These are phyloP conservation scores for Nymphaea colorata DNA, from an alignment of 164 flowering plant genomes.

Conservation along the genomic window DNA sequence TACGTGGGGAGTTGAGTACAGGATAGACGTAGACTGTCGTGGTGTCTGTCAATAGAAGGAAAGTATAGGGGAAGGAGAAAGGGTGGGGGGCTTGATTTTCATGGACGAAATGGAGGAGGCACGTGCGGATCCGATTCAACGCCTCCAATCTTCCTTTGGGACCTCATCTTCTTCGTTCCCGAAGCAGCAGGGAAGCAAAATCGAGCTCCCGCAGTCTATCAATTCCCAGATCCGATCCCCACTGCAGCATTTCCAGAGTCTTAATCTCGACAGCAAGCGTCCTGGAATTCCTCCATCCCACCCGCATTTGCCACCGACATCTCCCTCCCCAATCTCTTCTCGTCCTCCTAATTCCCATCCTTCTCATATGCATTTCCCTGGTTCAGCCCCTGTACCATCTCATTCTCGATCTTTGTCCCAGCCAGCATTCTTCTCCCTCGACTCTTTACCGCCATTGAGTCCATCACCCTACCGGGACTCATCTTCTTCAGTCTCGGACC, in stretches of 20 bases:
- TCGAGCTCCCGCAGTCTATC: conserved; percentile 49
- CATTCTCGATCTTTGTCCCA: conserved; percentile 90
- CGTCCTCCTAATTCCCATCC: conserved; percentile 65
- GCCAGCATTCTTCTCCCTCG: conserved; percentile 62
- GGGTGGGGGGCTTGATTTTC: conserved; percentile 37
- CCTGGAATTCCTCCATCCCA: conserved; percentile 79
- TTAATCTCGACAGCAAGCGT: conserved; percentile 34
- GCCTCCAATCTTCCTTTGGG: conserved; percentile 62
- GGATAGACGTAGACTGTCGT: neutral
- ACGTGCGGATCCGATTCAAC: conserved; percentile 26
- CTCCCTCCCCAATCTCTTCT: neutral
- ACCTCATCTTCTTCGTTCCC: conserved; percentile 31
- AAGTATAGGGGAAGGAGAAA: neutral
- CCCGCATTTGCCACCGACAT: conserved; percentile 65
- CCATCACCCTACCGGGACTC: conserved; percentile 61
- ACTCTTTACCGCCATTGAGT: conserved; percentile 80
- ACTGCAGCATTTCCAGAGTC: conserved; percentile 35
- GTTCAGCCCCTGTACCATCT: conserved; percentile 30
- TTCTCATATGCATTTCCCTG: conserved; percentile 29
- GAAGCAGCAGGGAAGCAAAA: conserved; percentile 19
- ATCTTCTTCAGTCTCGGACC: conserved; percentile 28
- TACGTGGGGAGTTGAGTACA: neutral
- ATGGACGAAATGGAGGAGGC: conserved; percentile 28
- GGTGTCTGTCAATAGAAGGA: neutral
- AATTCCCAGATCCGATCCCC: conserved; percentile 35